Percentiles rank a stretch among this genome's conserved stretches.
Evolutionary conservation across 192 early-diverging fungal species (phyloP).

Genomic region (Lunasporangiospora selenospora): DNA sequence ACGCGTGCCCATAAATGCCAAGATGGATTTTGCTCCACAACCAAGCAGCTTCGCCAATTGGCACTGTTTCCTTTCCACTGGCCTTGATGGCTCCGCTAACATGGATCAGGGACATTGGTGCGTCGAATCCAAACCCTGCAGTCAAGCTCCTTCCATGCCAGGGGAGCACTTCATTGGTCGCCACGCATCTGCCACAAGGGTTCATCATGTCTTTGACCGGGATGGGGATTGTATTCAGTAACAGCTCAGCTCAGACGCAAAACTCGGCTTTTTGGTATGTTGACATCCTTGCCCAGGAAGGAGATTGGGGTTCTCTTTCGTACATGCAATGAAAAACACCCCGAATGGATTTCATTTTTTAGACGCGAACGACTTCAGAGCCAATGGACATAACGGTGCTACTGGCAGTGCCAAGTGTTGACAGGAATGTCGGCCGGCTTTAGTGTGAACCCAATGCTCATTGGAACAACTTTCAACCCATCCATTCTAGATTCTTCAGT

Average conservation of each 20-base stretch:
- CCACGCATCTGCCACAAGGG: no score
- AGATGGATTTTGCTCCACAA: constrained; percentile 75
- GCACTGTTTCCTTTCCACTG: constrained; percentile 75
- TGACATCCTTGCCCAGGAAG: neutral
- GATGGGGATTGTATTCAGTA: constrained; percentile 8
- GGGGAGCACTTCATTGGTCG: no score
- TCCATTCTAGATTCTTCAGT: constrained; percentile 46
- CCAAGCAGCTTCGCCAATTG: constrained; percentile 86
- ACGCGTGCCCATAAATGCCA: no score
- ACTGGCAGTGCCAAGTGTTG: neutral
- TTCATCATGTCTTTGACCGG: constrained; percentile 32
- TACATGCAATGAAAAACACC: neutral
- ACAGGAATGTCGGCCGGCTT: constrained; percentile 11
- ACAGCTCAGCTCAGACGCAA: neutral
- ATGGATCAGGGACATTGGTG: constrained; percentile 87
- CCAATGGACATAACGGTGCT: no score
- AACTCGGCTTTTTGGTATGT: neutral
- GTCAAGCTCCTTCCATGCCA: constrained; percentile 14
- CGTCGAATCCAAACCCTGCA: constrained; percentile 59
- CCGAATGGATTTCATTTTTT: neutral
- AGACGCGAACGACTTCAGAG: no score
- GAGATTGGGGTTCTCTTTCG: neutral
- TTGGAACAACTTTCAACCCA: constrained; percentile 16
- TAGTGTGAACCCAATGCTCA: constrained; percentile 50
- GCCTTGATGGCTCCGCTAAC: constrained; percentile 84